Evolutionary conservation across 345 rosid species (phyloP).

Genomic region (Dipteronia sinensis): DNA sequence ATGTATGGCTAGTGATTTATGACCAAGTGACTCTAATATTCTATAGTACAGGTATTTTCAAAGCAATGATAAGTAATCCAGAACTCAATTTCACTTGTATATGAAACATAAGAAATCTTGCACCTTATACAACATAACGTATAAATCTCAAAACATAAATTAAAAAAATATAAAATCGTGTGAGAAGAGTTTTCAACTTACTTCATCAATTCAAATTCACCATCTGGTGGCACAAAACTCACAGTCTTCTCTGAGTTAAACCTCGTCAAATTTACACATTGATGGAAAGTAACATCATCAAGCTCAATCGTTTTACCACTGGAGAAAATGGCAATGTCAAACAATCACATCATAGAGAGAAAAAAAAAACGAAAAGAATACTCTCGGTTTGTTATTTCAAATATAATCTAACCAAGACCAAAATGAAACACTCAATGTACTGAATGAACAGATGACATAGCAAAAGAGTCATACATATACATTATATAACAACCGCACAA

Average conservation of each 20-base stretch:
- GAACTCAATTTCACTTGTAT: not conserved
- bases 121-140: not conserved
- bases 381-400: not conserved
- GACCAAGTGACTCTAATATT: not conserved
- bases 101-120: not conserved
- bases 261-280: slow-evolving; percentile 96
- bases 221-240: slow-evolving; percentile 99
- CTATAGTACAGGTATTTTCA: not conserved
- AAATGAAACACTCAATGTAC: not conserved
- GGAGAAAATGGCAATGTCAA: slow-evolving; percentile 32
- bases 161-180: not conserved
- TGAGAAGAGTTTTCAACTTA: slow-evolving; percentile 45
- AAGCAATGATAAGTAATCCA: not conserved
- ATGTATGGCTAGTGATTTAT: not conserved
- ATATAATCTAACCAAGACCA: not conserved
- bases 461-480: not conserved
- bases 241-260: slow-evolving; percentile 98
- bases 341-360: not conserved
- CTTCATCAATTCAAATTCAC: slow-evolving; percentile 99
- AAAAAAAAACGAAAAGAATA: not conserved
- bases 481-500: not conserved
- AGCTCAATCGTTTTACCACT: slow-evolving; percentile 98
- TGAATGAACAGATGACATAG: not conserved
- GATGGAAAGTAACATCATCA: slow-evolving; percentile 98
- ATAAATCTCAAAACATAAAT: not conserved